A percentile compares a stretch with the other conserved stretches of the same genome.
Evolutionary conservation across 176 grass and related monocot species (phyloP).

Genomic region (Olyra latifolia): DNA sequence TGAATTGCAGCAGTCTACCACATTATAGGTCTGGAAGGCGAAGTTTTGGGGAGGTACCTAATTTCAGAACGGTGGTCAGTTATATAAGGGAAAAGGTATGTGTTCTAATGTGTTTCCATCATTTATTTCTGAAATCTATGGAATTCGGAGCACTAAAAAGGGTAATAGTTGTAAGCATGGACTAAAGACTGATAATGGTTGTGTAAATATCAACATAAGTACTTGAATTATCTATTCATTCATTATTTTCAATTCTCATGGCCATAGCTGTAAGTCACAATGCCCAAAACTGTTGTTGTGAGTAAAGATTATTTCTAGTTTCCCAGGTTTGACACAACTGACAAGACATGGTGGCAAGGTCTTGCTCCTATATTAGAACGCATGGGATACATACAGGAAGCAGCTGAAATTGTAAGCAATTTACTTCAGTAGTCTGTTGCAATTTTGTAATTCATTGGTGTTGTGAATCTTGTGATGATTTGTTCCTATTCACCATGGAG

Average conservation of each 20-base stretch:
- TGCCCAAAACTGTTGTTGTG: slow-evolving; percentile 14
- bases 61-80: slow-evolving; percentile 57
- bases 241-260: neutral
- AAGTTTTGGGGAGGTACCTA: slow-evolving; percentile 35
- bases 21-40: slow-evolving; percentile 29
- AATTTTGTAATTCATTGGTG: neutral
- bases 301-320: slow-evolving; percentile 43
- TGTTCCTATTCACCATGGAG: neutral
- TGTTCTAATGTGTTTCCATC: slow-evolving; percentile 1
- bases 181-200: neutral
- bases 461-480: neutral
- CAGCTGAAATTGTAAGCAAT: slow-evolving; percentile 68
- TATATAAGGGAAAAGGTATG: slow-evolving; percentile 84
- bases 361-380: slow-evolving; percentile 69
- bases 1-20: slow-evolving; percentile 11
- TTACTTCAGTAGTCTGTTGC: slow-evolving; percentile 21
- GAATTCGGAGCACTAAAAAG: neutral
- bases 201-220: neutral
- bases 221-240: slow-evolving; percentile 13
- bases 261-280: neutral
- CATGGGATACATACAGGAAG: slow-evolving; percentile 73
- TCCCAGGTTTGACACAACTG: slow-evolving; percentile 59
- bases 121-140: slow-evolving; percentile 4
- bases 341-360: slow-evolving; percentile 85
- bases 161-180: slow-evolving; percentile 1